Evolutionary conservation across 208 protist species (phyloP).

Genomic region (Trichomonas tenax): DNA sequence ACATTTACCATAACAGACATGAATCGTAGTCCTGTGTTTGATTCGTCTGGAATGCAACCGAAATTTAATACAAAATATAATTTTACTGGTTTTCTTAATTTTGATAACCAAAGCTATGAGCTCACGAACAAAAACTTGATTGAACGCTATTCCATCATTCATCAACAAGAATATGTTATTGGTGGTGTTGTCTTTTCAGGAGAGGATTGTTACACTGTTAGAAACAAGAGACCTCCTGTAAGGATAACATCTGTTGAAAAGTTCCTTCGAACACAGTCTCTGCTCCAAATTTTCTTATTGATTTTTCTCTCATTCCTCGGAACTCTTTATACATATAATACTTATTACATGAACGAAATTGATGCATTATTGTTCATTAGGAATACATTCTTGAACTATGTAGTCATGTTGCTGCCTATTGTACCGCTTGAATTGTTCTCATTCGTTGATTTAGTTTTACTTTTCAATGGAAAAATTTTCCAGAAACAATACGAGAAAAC

Average conservation of each 20-base stretch:
- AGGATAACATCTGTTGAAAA: background rate
- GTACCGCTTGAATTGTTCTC: background rate
- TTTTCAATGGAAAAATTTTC: background rate
- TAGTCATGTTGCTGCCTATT: background rate
- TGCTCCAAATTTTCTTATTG: background rate
- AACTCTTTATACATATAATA: background rate
- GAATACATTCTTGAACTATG: background rate
- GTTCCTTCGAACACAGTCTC: no score
- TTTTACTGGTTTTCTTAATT: background rate
- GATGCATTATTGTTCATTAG: background rate
- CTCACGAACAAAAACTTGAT: background rate
- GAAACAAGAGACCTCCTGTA: background rate
- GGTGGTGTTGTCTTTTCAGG: background rate
- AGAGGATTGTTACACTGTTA: background rate
- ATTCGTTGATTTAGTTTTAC: background rate
- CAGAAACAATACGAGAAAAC: background rate
- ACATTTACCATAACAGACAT: background rate
- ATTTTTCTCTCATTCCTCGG: background rate
- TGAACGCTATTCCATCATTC: background rate
- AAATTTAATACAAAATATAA: background rate
- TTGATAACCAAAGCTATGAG: background rate
- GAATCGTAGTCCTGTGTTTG: background rate
- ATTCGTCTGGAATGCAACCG: background rate
- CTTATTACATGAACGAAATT: background rate
- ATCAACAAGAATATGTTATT: background rate